phyloP scores from a whole-genome alignment of 2,329 filamentous ascomycete species.

The Trichocomaceae sp. region DNA sequence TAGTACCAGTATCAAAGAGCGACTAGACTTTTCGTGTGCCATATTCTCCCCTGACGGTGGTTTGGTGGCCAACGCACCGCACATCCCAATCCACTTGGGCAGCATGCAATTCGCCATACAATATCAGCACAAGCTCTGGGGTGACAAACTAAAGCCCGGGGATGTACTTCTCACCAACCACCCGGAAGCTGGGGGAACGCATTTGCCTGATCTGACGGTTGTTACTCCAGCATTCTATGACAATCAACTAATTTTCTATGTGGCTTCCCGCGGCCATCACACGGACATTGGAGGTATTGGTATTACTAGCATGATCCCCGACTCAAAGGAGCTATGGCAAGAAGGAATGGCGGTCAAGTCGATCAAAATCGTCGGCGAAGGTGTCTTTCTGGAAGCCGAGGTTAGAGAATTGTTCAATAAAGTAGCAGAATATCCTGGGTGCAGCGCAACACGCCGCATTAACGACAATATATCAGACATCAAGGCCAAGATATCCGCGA shows the following conservation, averaged over 20 bases:
- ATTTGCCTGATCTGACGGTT: slow-evolving; percentile 71
- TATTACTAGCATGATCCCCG: slow-evolving; percentile 61
- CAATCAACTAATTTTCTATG: slow-evolving; percentile 69
- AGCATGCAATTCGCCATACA: slow-evolving; percentile 74
- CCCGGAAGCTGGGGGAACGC: slow-evolving; percentile 75
- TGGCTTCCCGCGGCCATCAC: slow-evolving; percentile 68
- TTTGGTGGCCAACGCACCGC: slow-evolving; percentile 60
- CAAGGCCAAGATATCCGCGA: slow-evolving; percentile 74
- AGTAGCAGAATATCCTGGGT: slow-evolving; percentile 64
- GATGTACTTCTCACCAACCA: slow-evolving; percentile 76
- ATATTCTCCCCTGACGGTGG: slow-evolving; percentile 68
- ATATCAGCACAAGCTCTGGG: slow-evolving; percentile 68
- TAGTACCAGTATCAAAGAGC: slow-evolving; percentile 76
- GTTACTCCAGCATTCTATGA: slow-evolving; percentile 70
- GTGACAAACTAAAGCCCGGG: slow-evolving; percentile 63
- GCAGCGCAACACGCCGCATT: slow-evolving; percentile 66
- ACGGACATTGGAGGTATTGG: slow-evolving; percentile 73
- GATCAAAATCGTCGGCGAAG: slow-evolving; percentile 64
- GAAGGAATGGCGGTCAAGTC: slow-evolving; percentile 52
- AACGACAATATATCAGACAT: slow-evolving; percentile 75
- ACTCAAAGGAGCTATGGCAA: slow-evolving; percentile 44
- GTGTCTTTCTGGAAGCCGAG: slow-evolving; percentile 65
- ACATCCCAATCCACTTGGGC: slow-evolving; percentile 71
- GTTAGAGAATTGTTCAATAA: slow-evolving; percentile 63
- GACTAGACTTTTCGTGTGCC: slow-evolving; percentile 74